A percentile compares a stretch with the other conserved stretches of the same genome.
Evolutionary conservation across 345 rosid species (phyloP).

Genomic region (Arabidopsis suecica): DNA sequence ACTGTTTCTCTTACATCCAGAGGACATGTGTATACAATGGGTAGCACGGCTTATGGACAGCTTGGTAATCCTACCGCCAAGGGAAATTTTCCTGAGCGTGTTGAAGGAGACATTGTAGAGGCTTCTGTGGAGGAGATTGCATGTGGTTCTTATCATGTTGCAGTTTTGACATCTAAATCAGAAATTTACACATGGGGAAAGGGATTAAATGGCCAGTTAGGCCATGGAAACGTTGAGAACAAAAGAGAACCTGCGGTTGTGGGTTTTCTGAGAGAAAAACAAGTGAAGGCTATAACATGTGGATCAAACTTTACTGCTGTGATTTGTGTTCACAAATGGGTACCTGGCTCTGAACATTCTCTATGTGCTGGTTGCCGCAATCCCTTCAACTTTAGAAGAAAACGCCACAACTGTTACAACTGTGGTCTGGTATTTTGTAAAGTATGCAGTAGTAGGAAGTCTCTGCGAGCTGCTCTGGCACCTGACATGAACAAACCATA

Average conservation of each 20-base stretch:
- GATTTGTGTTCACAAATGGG: constrained; percentile 74
- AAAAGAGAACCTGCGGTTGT: constrained; percentile 63
- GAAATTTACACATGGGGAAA: constrained; percentile 91
- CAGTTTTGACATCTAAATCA: constrained; percentile 65
- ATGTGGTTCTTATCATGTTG: constrained; percentile 86
- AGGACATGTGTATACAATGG: constrained; percentile 87
- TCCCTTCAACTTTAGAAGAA: constrained; percentile 83
- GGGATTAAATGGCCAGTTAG: constrained; percentile 82
- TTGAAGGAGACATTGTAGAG: constrained; percentile 61
- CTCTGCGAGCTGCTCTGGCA: constrained; percentile 83
- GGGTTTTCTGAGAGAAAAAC: constrained; percentile 70
- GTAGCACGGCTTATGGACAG: constrained; percentile 74
- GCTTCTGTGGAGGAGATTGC: constrained; percentile 68
- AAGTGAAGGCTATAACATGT: constrained; percentile 71
- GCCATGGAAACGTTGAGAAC: constrained; percentile 75
- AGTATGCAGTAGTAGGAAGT: constrained; percentile 76
- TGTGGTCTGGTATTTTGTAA: constrained; percentile 92
- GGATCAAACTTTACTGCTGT: constrained; percentile 83
- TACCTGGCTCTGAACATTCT: constrained; percentile 70
- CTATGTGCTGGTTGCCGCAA: constrained; percentile 82
- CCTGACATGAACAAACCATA: constrained; percentile 80
- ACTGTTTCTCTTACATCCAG: constrained; percentile 70
- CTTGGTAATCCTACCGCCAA: constrained; percentile 67
- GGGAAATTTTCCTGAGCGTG: constrained; percentile 61
- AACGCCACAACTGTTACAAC: constrained; percentile 95